Conservation (phyloP, 2,329 filamentous ascomycete genomes). For the Penicillium sp. region DNA sequence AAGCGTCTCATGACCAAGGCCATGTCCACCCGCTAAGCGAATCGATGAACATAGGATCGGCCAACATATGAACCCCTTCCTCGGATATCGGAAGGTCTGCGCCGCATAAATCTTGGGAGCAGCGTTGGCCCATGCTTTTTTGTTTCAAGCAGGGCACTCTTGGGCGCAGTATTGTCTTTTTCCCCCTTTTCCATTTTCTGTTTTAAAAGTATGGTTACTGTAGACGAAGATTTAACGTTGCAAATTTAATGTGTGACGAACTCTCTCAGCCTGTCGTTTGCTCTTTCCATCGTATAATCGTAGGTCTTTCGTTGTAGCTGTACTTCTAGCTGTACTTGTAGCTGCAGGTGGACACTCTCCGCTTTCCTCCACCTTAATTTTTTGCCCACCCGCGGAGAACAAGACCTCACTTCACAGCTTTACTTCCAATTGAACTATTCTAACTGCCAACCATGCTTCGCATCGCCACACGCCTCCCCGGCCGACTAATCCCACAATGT, state of each 20-base stretch:
- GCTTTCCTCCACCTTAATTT: neutral
- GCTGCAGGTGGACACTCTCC: too few relatives aligned
- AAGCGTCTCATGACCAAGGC: conserved; percentile 99
- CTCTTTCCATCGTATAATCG: too few relatives aligned
- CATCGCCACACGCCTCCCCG: conserved; percentile 10
- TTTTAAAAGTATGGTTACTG: conserved; percentile 34
- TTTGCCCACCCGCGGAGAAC: neutral
- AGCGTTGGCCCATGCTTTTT: conserved; percentile 30
- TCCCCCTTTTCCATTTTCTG: conserved; percentile 22
- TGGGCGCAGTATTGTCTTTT: conserved; percentile 30
- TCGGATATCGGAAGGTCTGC: conserved; percentile 22
- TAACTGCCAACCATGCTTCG: conserved; percentile 17
- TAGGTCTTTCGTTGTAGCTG: too few relatives aligned
- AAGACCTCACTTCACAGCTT: too few relatives aligned
- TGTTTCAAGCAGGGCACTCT: conserved; percentile 31
- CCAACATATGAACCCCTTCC: conserved; percentile 23
- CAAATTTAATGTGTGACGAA: conserved; percentile 39
- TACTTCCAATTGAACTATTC: too few relatives aligned
- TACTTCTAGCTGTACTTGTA: too few relatives aligned
- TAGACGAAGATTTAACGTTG: conserved; percentile 35
- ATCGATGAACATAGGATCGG: conserved; percentile 31
- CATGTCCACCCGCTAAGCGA: conserved; percentile 77
- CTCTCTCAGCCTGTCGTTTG: conserved; percentile 8
- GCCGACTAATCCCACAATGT: neutral
- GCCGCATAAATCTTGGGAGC: conserved; percentile 26